Base-by-base conservation (phyloP, 129 eudicot genomes). In the Gnaphalium uliginosum region DNA sequence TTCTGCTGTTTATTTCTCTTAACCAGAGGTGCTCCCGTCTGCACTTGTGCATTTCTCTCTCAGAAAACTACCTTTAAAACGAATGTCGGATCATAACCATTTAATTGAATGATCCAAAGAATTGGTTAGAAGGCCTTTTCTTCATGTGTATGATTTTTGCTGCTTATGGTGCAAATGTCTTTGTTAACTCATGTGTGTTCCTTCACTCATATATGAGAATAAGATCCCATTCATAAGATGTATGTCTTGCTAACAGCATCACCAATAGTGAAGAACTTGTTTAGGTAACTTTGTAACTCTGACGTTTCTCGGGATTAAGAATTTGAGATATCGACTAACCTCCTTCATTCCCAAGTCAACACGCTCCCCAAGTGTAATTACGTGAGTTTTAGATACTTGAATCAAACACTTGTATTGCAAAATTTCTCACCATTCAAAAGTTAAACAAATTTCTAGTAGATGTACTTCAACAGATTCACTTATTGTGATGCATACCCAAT, bases 1-100 rank as follows among this genome's bases (percentile, higher is more conserved):
- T 58, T 58, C 21, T 58, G 24, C 63, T 23, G 26, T 58, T 1
- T 58, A n/a, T 9, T 22, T 35, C 33, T 3, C 35, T 35, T 73
- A 35, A 74, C 18, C 88, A 89, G 98, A 93, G 84, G 83, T 93
- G 21, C 14, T 93, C n/a, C 98, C 98, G 8, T 93, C 98, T 14
- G 90, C 90, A 2, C 76, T 93, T 53, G 98, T 93, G 71, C 93
- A 90, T 76, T 93, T 88, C 77, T 83, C 90, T 66, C 88, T 93
- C 46, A 81, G 98, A 68, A 90, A 90, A 82, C 68, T 93, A 32
- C 98, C 98, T 2, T 92, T 92, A 26, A 86, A 76, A 75, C 87
- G 89, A 6, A 82, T 83, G 17, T 85, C 95, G 5, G 92, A 87
- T 53, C 96, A 90, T 15, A 90, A 93, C 64, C 89, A 90, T 35